phyloP scores from a whole-genome alignment of 257 asterid species.

The Solanum dulcamara region DNA sequence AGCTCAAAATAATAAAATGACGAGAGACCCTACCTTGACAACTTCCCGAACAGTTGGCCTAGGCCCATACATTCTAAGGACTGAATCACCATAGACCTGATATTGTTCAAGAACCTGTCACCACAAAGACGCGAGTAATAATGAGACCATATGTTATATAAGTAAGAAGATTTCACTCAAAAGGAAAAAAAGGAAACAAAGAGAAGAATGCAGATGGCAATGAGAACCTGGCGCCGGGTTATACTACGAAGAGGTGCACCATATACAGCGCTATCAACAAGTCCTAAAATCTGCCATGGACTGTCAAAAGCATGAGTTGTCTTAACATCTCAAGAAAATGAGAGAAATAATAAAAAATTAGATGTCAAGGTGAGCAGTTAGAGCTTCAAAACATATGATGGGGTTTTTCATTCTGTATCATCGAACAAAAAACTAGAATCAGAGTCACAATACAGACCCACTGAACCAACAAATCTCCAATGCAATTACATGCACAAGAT shows the following conservation, averaged over 20 bases:
- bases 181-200: neutral
- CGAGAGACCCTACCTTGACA: slow-evolving; percentile 35
- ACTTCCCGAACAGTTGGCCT: slow-evolving; percentile 66
- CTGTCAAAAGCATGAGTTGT: slow-evolving; percentile 28
- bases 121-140: neutral
- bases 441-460: neutral
- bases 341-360: neutral
- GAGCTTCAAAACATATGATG: neutral
- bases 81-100: slow-evolving; percentile 68
- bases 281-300: slow-evolving; percentile 81
- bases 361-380: neutral
- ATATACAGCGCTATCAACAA: slow-evolving; percentile 69
- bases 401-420: neutral
- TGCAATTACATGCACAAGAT: neutral
- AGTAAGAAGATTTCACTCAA: neutral
- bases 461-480: neutral
- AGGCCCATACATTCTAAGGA: slow-evolving; percentile 43
- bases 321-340: slow-evolving; percentile 4
- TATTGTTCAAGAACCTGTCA: slow-evolving; percentile 72
- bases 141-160: neutral
- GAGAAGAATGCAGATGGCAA: neutral
- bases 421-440: neutral
- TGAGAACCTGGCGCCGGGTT: slow-evolving; percentile 77
- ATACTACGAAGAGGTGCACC: slow-evolving; percentile 54
- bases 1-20: neutral